A percentile compares a stretch with the other conserved stretches of the same genome.
Evolutionary conservation across 192 early-diverging fungal species (phyloP).

Genomic region (Diversispora epigaea): DNA sequence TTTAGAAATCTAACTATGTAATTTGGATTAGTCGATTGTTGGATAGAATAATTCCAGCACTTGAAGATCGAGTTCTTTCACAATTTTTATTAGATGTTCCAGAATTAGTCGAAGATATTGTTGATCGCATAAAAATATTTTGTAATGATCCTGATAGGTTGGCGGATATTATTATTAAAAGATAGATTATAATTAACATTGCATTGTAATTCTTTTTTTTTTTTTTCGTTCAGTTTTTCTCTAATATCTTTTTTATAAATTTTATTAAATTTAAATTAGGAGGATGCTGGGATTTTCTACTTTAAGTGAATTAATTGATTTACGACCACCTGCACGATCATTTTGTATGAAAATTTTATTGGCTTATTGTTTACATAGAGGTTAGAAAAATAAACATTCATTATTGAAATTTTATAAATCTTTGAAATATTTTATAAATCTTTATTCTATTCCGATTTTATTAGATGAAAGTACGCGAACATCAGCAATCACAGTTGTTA

Average conservation of each 20-base stretch:
- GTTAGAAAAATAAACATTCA: slow-evolving; percentile 31
- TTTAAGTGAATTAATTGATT: slow-evolving; percentile 57
- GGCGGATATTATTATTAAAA: neutral
- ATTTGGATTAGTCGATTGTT: slow-evolving; percentile 40
- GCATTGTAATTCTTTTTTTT: neutral
- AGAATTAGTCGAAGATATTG: slow-evolving; percentile 56
- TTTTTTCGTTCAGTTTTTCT: too few species aligned
- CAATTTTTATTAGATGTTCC: slow-evolving; percentile 79
- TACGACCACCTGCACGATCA: slow-evolving; percentile 57
- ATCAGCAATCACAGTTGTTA: slow-evolving; percentile 59
- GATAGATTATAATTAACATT: neutral
- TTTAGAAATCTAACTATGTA: slow-evolving; percentile 34
- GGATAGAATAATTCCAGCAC: slow-evolving; percentile 38
- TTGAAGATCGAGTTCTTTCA: slow-evolving; percentile 73
- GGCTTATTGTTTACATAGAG: slow-evolving; percentile 48
- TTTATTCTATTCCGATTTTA: neutral
- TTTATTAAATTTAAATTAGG: slow-evolving; percentile 1
- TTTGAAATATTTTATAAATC: neutral
- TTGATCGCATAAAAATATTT: slow-evolving; percentile 63
- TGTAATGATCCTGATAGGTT: slow-evolving; percentile 62
- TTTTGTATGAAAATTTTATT: slow-evolving; percentile 57
- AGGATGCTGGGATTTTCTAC: slow-evolving; percentile 40
- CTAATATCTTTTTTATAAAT: neutral
- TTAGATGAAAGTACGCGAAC: slow-evolving; percentile 39
- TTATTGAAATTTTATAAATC: neutral